Percentiles rank a stretch among this genome's conserved stretches.
phyloP scores from a whole-genome alignment of 2,329 filamentous ascomycete genomes.

The Nemania sp. region DNA sequence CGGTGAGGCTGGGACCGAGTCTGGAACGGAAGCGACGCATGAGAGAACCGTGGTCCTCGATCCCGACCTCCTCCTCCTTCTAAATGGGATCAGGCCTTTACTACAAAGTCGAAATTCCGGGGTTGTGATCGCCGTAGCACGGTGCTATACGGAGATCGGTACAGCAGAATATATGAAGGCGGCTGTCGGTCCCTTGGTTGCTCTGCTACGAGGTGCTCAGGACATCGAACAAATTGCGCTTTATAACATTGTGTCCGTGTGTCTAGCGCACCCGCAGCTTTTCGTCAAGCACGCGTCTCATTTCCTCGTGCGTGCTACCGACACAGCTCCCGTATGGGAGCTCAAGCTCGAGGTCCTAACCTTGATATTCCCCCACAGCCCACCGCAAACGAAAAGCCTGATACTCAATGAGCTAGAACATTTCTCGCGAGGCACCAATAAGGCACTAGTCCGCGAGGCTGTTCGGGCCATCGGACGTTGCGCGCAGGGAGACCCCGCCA shows the following conservation, averaged over 20 bases:
- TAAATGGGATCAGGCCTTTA: slow-evolving; percentile 80
- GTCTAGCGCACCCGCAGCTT: slow-evolving; percentile 72
- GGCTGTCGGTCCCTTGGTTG: slow-evolving; percentile 82
- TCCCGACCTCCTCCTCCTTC: slow-evolving; percentile 78
- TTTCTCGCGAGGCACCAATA: slow-evolving; percentile 77
- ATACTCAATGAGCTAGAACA: slow-evolving; percentile 93
- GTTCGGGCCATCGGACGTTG: slow-evolving; percentile 93
- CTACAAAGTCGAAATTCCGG: slow-evolving; percentile 92
- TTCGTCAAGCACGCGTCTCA: slow-evolving; percentile 89
- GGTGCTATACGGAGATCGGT: slow-evolving; percentile 84
- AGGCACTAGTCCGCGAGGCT: slow-evolving; percentile 81
- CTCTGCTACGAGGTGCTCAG: slow-evolving; percentile 79
- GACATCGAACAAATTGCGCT: slow-evolving; percentile 90
- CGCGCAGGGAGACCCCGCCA: slow-evolving; percentile 74
- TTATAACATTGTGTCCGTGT: slow-evolving; percentile 95
- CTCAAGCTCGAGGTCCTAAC: slow-evolving; percentile 91
- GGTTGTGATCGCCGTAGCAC: slow-evolving; percentile 84
- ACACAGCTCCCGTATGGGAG: slow-evolving; percentile 81
- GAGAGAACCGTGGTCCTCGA: slow-evolving; percentile 70
- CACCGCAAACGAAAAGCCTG: slow-evolving; percentile 76
- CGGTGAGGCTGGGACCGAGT: slow-evolving; percentile 63
- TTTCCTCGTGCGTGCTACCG: slow-evolving; percentile 82
- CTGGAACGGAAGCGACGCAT: slow-evolving; percentile 48
- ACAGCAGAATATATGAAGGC: slow-evolving; percentile 74
- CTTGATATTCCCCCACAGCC: slow-evolving; percentile 84